phyloP scores from a whole-genome alignment of 1,284 basidiomycete species.

The Cryptococcus amylolentus region DNA sequence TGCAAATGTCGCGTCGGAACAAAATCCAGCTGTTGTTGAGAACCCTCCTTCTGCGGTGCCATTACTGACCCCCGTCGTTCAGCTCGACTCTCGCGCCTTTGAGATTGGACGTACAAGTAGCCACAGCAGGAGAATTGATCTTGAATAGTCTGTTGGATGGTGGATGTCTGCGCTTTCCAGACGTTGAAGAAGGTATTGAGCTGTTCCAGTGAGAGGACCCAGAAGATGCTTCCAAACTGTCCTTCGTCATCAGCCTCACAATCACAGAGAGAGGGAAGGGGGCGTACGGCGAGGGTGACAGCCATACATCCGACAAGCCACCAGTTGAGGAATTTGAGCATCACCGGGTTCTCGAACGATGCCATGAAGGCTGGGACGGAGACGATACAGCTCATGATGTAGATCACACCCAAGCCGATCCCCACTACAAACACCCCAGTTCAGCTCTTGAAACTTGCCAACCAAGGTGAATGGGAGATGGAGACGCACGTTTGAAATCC shows the following conservation, averaged over 20 bases:
- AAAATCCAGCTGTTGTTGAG: slow-evolving; percentile 59
- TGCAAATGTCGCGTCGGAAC: slow-evolving; percentile 57
- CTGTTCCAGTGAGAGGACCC: slow-evolving; percentile 72
- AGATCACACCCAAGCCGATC: slow-evolving; percentile 62
- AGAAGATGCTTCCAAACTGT: slow-evolving; percentile 63
- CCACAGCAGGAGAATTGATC: slow-evolving; percentile 78
- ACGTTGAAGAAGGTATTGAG: slow-evolving; percentile 61
- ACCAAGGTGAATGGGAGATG: neutral
- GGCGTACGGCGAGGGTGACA: slow-evolving; percentile 22
- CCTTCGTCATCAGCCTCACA: too few relatives aligned
- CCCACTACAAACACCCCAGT: slow-evolving; percentile 55
- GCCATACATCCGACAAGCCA: slow-evolving; percentile 57
- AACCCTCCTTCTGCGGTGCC: slow-evolving; percentile 47
- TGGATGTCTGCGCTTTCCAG: slow-evolving; percentile 56
- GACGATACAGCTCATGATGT: slow-evolving; percentile 65
- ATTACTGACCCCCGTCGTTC: slow-evolving; percentile 35
- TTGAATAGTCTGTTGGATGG: slow-evolving; percentile 61
- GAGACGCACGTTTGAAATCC: slow-evolving; percentile 60
- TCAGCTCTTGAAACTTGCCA: neutral
- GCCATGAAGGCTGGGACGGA: slow-evolving; percentile 68
- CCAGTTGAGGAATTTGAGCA: slow-evolving; percentile 71
- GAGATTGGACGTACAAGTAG: slow-evolving; percentile 52
- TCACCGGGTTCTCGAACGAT: slow-evolving; percentile 62
- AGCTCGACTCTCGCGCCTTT: too few relatives aligned
- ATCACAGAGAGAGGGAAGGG: neutral